Evolutionary conservation across 2,329 filamentous ascomycete species (phyloP), one percentile per base, ranked within the genome.

Genomic region (Talaromyces sp.): DNA sequence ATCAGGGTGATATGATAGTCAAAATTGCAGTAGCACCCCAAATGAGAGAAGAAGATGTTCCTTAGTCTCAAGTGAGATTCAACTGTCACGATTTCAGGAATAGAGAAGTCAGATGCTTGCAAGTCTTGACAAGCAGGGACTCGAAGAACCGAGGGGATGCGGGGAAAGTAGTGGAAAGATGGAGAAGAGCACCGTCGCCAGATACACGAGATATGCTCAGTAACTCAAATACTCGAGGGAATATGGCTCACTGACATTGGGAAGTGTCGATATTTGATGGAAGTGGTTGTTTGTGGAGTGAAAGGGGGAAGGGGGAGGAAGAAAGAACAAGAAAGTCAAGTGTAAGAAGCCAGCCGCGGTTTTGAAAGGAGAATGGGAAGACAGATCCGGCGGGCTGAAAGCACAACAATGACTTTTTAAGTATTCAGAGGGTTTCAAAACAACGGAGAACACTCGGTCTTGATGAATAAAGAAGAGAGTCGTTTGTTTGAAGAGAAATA

Each of bases 131-230:
- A 36, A 36, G 61, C 45, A 47, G 47, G 38, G 22, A 61, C 61
- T 56, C 49, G 61, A 63, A 62, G 38, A 40, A 36, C 49, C 31
- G 38, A 63, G 61, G 49, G 19, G 53, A 36, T 63, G 61, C 53
- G 61, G 53, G 43, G 61, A 56, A 63, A 63, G 62, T 58, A 58
- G 54, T 63, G 62, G 56, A 58, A 54, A 53, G 29, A 43, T 11
- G 51, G 67, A 56, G 68, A 59, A 64, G 43, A 59, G 25, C 31
- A 38, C 53, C 11, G 53, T 56, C 53, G 31, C 15, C 15, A 56
- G 53, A 22, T 56, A 36, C 49, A 53, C 49, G 49, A 31, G 27
- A 31, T 53, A 15, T 38, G 31, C 31, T 56, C 53, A 22, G 31
- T 38, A 6, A 38, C n/a, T 36, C 29, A 25, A 25, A 15, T 25